Evolutionary conservation across 2,329 filamentous ascomycete genomes (phyloP).

Genomic region (Coniochaeta sp.): DNA sequence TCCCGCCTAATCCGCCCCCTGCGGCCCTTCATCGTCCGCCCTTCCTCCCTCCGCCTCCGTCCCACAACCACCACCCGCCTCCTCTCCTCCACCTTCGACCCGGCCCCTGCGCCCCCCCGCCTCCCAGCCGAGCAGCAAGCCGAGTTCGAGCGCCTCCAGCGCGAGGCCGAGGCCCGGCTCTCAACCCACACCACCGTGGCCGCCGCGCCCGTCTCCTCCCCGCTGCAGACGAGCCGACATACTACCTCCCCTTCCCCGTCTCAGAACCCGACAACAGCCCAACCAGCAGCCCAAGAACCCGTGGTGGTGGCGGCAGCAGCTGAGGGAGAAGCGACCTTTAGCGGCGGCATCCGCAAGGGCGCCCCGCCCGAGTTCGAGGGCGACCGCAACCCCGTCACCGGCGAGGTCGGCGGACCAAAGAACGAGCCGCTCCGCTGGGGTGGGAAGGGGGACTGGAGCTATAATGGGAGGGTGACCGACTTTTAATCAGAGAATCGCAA

Average conservation of each 20-base stretch:
- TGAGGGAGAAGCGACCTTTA: conserved; percentile 12
- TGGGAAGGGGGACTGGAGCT: conserved; percentile 72
- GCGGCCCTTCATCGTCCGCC: neutral
- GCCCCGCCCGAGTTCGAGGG: conserved; percentile 89
- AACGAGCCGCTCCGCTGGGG: conserved; percentile 94
- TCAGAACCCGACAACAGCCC: neutral
- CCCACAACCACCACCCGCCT: conserved; percentile 6
- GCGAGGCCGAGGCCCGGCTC: conserved; percentile 42
- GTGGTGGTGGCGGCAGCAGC: conserved; percentile 33
- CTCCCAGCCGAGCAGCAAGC: conserved; percentile 86
- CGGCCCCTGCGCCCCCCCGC: conserved; percentile 68
- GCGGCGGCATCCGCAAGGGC: conserved; percentile 65
- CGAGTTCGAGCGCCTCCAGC: conserved; percentile 81
- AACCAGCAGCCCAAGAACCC: too few species aligned
- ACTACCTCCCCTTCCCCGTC: conserved; percentile 12
- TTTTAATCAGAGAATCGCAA: conserved; percentile 46
- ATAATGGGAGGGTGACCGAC: conserved; percentile 90
- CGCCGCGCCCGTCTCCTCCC: conserved; percentile 10
- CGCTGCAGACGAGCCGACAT: conserved; percentile 17
- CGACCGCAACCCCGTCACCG: conserved; percentile 85
- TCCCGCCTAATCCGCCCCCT: conserved; percentile 12
- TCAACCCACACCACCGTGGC: conserved; percentile 24
- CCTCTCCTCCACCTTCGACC: conserved; percentile 33
- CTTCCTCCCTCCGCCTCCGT: too few species aligned
- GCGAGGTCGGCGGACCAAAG: conserved; percentile 94